Evolutionary conservation across 306 rosid species (phyloP).

Genomic region (Echinosophora koreensis): DNA sequence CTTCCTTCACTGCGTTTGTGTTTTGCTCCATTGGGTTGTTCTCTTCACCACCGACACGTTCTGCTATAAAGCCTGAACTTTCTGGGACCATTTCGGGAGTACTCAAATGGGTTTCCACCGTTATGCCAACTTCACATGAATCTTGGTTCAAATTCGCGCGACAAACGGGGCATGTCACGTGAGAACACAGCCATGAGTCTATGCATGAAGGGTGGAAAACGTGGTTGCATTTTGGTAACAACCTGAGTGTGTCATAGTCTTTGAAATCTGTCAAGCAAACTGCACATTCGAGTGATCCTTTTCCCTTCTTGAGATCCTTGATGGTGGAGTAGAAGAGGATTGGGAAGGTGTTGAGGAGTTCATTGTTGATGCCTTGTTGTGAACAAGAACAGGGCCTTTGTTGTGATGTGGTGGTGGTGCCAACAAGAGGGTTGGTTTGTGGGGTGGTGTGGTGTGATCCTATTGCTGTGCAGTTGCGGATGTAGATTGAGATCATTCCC

Average conservation of each 20-base stretch:
- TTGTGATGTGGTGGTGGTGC: not conserved
- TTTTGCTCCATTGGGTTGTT: not conserved
- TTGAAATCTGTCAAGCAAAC: conserved; percentile 78
- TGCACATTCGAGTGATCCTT: conserved; percentile 69
- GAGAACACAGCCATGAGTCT: conserved; percentile 74
- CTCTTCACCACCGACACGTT: not conserved
- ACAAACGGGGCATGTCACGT: conserved; percentile 79
- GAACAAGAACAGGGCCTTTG: conserved; percentile 38
- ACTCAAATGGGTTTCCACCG: conserved; percentile 27
- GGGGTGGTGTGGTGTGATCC: conserved; percentile 23
- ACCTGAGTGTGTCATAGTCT: conserved; percentile 65
- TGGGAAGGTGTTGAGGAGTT: conserved; percentile 63
- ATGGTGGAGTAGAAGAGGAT: conserved; percentile 65
- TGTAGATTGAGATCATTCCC: conserved; percentile 50
- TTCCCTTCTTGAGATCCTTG: conserved; percentile 62
- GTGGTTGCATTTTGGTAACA: conserved; percentile 76
- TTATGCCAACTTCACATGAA: conserved; percentile 37
- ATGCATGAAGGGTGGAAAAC: conserved; percentile 79
- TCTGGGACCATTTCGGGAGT: conserved; percentile 7
- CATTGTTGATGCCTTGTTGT: conserved; percentile 58
- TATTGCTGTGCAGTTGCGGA: conserved; percentile 33
- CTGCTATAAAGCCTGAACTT: not conserved
- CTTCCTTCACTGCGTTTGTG: not conserved
- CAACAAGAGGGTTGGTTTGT: not conserved
- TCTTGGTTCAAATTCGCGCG: conserved; percentile 57